phyloP scores from a whole-genome alignment of 768 basidiomycete genomes.

The Rhodotorula paludigena region DNA sequence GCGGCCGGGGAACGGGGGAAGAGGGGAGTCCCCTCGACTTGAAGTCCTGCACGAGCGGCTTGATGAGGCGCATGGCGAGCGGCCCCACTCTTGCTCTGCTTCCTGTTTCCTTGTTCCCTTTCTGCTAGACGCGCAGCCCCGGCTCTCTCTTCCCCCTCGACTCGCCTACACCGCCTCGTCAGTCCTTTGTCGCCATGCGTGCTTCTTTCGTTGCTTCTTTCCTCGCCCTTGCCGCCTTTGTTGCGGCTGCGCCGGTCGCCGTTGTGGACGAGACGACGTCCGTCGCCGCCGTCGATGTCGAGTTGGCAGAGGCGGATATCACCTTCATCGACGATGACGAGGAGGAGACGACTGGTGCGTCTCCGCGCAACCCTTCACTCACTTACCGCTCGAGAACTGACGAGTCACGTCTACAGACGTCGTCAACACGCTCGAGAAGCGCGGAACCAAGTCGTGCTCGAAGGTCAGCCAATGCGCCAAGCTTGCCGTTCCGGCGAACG shows the following conservation, averaged over 20 bases:
- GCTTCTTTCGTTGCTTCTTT: constrained; percentile 10
- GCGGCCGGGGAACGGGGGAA: too few relatives aligned
- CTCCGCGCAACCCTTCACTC: neutral
- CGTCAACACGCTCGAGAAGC: constrained; percentile 1
- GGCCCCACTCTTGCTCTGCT: neutral
- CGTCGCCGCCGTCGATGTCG: constrained; percentile 43
- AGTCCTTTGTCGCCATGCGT: constrained; percentile 11
- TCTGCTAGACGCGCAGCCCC: neutral
- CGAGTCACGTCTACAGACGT: neutral
- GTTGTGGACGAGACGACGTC: constrained; percentile 41
- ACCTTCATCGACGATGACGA: too few relatives aligned
- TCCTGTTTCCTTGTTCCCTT: neutral
- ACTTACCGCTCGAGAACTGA: too few relatives aligned
- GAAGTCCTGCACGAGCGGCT: too few relatives aligned
- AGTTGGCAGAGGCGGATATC: neutral
- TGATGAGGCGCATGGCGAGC: too few relatives aligned
- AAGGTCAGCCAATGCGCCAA: neutral
- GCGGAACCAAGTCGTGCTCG: neutral
- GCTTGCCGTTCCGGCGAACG: neutral
- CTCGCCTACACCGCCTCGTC: neutral
- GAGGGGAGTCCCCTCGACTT: too few relatives aligned
- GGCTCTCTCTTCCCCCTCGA: neutral
- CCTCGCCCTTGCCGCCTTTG: constrained; percentile 37
- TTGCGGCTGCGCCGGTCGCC: constrained; percentile 13
- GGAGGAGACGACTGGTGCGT: neutral